Evolutionary conservation across 331 rosid genomes (phyloP), one percentile per base, ranked within the genome.

Genomic region (Prunus yedoensis): DNA sequence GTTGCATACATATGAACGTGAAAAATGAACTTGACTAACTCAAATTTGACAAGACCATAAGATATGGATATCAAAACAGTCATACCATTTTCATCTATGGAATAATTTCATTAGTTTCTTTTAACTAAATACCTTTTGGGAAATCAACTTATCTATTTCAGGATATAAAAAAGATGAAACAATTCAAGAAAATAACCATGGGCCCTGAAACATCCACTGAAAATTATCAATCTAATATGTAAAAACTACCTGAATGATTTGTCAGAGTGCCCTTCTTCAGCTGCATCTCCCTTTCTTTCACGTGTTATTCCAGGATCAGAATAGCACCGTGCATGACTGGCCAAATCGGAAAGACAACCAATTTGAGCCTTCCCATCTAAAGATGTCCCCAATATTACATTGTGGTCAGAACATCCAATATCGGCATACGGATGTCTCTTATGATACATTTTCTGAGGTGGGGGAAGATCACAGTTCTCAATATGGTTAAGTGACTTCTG

Each of bases 381-480:
- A 47, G 74, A 84, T 71, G 89, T 81, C 14, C 73, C 32, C 58
- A 78, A 56, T 56, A n/a, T 76, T n/a, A 77, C 78, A 59, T 82
- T 66, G 21, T 51, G 68, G 71, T 87, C 84, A 58, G 79, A 76
- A 79, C 69, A 79, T 56, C 76, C 74, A 46, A 68, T 68, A 57
- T 60, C 74, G 74, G 81, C 80, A 84, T 70, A 68, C 50, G 96
- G 84, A 72, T 72, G 75, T 58, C 80, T 82, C 71, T 82, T 79
- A 57, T 66, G 76, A 80, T 84, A 89, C 69, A 70, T 84, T 81
- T 86, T 92, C 79, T 76, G 83, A 60, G 99, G 99, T 30, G 99
- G 99, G 58, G 99, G 99, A 73, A 92, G 99, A 84, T 95, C 97
- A 71, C 97, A 95, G 80, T 95, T 95, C 85, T 87, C 96, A 12